A percentile compares a stretch with the other conserved stretches of the same genome.
Evolutionary conservation across 1,139 yeast genomes (phyloP).

Genomic region (Starmera stellimalicola): DNA sequence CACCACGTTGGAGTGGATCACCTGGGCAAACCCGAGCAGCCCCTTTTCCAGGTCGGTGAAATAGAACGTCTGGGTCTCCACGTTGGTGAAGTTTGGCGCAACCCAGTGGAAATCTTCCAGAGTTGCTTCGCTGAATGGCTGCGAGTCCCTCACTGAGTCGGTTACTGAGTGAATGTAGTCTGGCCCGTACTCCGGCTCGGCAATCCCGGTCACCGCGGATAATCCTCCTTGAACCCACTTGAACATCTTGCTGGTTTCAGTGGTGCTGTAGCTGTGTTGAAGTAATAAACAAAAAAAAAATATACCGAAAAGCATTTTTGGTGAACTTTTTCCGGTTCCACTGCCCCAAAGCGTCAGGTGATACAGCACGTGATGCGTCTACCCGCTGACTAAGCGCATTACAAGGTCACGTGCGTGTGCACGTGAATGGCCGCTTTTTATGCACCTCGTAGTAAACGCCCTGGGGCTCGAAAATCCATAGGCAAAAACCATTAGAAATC

Average conservation of each 20-base stretch:
- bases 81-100: conserved; percentile 73
- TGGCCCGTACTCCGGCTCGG: conserved; percentile 93
- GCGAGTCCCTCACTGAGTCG: conserved; percentile 43
- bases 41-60: conserved; percentile 58
- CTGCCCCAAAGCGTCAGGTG: not conserved
- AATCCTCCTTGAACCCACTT: conserved; percentile 84
- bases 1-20: conserved; percentile 86
- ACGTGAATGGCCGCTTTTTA: too few relatives aligned
- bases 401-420: too few relatives aligned
- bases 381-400: too few relatives aligned
- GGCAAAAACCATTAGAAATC: too few relatives aligned
- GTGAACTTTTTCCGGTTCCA: too few relatives aligned
- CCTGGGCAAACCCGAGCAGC: conserved; percentile 80
- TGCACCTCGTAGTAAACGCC: too few relatives aligned
- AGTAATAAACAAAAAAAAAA: too few relatives aligned
- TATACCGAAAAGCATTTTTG: not conserved
- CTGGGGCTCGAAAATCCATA: too few relatives aligned
- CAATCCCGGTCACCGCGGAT: conserved; percentile 91
- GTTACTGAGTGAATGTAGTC: conserved; percentile 86
- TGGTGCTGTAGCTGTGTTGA: not conserved
- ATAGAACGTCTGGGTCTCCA: conserved; percentile 91
- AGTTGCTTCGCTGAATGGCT: conserved; percentile 47
- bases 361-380: not conserved
- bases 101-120: conserved; percentile 66
- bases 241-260: conserved; percentile 34